phyloP scores from a whole-genome alignment of 2,329 filamentous ascomycete genomes.

The Aspergillus phoenicis region DNA sequence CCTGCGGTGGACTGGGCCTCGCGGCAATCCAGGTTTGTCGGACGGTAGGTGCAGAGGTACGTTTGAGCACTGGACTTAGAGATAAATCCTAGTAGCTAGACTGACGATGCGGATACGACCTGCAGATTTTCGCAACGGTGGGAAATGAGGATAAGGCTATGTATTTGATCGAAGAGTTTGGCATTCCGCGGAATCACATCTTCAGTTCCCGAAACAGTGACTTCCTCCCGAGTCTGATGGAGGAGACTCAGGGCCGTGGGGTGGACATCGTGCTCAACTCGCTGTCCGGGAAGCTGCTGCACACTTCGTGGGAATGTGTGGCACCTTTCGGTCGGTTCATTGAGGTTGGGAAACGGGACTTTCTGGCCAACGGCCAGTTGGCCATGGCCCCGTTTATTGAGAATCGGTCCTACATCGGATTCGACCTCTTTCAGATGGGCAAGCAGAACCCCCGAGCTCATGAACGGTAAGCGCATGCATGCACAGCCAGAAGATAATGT shows the following conservation, averaged over 20 bases:
- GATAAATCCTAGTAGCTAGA: too few relatives aligned
- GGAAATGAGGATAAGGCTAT: slow-evolving; percentile 23
- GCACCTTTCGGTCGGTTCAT: slow-evolving; percentile 29
- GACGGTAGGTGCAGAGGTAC: slow-evolving; percentile 7
- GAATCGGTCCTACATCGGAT: slow-evolving; percentile 14
- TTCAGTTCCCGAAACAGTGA: slow-evolving; percentile 25
- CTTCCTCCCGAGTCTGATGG: slow-evolving; percentile 24
- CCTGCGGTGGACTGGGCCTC: slow-evolving; percentile 24
- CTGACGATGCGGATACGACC: too few relatives aligned
- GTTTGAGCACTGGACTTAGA: too few relatives aligned
- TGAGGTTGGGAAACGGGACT: slow-evolving; percentile 28
- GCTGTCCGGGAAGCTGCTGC: slow-evolving; percentile 29
- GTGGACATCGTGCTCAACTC: slow-evolving; percentile 35
- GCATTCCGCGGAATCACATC: slow-evolving; percentile 27
- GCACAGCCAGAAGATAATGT: too few relatives aligned
- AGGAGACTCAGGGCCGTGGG: slow-evolving; percentile 24
- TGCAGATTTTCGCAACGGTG: slow-evolving; percentile 27
- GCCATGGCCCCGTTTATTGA: slow-evolving; percentile 17
- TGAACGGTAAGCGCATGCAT: too few relatives aligned
- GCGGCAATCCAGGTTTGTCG: slow-evolving; percentile 26
- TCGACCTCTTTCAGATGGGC: slow-evolving; percentile 17
- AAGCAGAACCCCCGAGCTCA: too few relatives aligned
- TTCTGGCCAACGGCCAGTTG: slow-evolving; percentile 15
- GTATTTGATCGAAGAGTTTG: slow-evolving; percentile 17
- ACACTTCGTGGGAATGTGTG: slow-evolving; percentile 16